Percentiles rank a stretch among this genome's conserved stretches.
These are phyloP conservation scores for Talaromyces atroroseus DNA, from an alignment of 2,329 filamentous ascomycete species.

Conservation along the genomic window DNA sequence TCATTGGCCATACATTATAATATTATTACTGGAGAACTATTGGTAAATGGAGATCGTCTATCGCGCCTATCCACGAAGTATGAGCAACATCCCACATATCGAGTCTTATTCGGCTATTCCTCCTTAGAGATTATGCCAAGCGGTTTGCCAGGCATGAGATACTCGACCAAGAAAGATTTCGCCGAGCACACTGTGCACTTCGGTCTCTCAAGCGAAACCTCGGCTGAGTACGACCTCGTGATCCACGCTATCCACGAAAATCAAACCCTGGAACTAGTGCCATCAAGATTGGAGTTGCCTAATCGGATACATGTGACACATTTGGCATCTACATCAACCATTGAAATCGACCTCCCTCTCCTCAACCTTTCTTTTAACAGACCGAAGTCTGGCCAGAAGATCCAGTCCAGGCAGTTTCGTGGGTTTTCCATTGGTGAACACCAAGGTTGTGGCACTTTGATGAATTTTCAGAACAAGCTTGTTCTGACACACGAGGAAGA, in stretches of 20 bases:
- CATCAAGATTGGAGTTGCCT: not conserved
- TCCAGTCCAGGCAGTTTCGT: not conserved
- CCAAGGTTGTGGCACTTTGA: not conserved
- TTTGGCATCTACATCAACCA: not conserved
- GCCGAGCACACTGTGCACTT: not conserved
- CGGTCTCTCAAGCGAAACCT: not conserved
- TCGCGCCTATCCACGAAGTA: constrained; percentile 45
- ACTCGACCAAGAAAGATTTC: constrained; percentile 22
- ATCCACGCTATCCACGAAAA: not conserved
- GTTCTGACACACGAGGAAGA: not conserved
- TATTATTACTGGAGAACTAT: constrained; percentile 47
- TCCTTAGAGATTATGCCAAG: constrained; percentile 5
- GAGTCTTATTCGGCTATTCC: constrained; percentile 38
- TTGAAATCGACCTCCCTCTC: not conserved
- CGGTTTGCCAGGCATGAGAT: constrained; percentile 36
- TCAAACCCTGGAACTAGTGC: not conserved
- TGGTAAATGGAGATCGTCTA: constrained; percentile 49
- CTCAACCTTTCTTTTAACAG: not conserved
- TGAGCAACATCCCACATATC: constrained; percentile 37
- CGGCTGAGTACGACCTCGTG: not conserved
- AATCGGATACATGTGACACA: not conserved
- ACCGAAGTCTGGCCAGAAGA: not conserved
- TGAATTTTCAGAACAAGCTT: not conserved
- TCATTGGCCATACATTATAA: constrained; percentile 42
- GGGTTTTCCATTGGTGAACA: not conserved